Percentiles rank a stretch among this genome's conserved stretches.
Evolutionary conservation across 306 rosid genomes (phyloP).

Genomic region (Glycine tomentella): DNA sequence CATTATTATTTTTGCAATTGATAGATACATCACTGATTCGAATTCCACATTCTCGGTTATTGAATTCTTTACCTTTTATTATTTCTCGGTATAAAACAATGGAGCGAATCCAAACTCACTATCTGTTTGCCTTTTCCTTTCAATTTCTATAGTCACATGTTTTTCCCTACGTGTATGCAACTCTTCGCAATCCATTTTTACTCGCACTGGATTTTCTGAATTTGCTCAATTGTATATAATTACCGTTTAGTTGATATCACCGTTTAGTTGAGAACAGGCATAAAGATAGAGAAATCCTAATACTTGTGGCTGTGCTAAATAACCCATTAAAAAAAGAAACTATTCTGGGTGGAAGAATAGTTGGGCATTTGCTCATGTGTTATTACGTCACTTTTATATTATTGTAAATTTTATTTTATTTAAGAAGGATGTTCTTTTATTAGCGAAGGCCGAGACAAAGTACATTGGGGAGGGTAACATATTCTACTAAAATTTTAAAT

Average conservation of each 20-base stretch:
- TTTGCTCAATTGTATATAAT: conserved; percentile 15
- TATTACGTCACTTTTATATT: too few species aligned
- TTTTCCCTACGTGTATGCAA: conserved; percentile 3
- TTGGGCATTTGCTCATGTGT: too few species aligned
- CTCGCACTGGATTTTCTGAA: conserved; percentile 16
- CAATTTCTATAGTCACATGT: not conserved
- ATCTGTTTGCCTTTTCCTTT: conserved; percentile 3
- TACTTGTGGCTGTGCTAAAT: conserved; percentile 15
- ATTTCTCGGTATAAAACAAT: not conserved
- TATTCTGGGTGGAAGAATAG: too few species aligned
- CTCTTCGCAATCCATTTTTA: conserved; percentile 31
- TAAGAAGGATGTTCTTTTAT: too few species aligned
- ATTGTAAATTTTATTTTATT: too few species aligned
- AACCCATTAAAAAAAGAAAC: too few species aligned
- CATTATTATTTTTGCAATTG: not conserved
- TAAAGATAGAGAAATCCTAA: not conserved
- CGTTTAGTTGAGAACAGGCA: conserved; percentile 3
- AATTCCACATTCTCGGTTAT: conserved; percentile 26
- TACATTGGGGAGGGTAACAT: too few species aligned
- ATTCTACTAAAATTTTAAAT: too few species aligned
- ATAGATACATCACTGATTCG: conserved; percentile 30
- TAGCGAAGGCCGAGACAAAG: too few species aligned
- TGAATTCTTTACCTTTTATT: conserved; percentile 9
- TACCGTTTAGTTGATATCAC: conserved; percentile 19
- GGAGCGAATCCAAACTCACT: not conserved